Evolutionary conservation across 2,329 filamentous ascomycete genomes (phyloP).

Genomic region (Bipolaris sorokiniana): DNA sequence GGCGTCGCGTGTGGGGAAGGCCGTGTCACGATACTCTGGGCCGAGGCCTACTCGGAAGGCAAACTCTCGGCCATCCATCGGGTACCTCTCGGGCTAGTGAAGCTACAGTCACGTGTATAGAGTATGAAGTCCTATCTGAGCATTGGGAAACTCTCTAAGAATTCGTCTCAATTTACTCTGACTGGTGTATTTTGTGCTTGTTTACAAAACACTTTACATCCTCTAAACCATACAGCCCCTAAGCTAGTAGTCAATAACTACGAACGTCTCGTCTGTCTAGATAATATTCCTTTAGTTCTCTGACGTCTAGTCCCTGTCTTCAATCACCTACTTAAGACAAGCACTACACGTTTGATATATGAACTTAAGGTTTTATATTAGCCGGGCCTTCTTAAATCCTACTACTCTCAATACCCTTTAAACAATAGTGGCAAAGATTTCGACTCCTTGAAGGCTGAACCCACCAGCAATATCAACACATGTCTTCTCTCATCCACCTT

Average conservation of each 20-base stretch:
- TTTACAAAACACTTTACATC: too few relatives aligned
- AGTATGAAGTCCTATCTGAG: too few relatives aligned
- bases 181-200: too few relatives aligned
- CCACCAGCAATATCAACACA: conserved; percentile 5
- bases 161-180: too few relatives aligned
- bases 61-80: too few relatives aligned
- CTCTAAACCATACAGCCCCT: not conserved
- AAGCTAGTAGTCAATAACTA: not conserved
- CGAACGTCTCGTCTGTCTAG: not conserved
- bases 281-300: not conserved
- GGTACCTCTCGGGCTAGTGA: too few relatives aligned
- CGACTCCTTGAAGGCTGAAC: not conserved
- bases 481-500: conserved; percentile 13
- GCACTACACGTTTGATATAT: not conserved
- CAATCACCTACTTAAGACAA: not conserved
- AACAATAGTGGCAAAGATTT: not conserved
- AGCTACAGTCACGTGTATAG: too few relatives aligned
- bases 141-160: too few relatives aligned
- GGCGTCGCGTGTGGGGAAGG: conserved; percentile 24
- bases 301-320: not conserved
- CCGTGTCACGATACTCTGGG: not conserved
- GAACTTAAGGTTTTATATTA: not conserved
- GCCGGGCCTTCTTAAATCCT: not conserved
- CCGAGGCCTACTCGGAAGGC: too few relatives aligned
- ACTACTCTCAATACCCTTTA: not conserved